A percentile compares a stretch with the other conserved stretches of the same genome.
phyloP scores from a whole-genome alignment of 2,329 filamentous ascomycete species.

The Podosphaera fusca region DNA sequence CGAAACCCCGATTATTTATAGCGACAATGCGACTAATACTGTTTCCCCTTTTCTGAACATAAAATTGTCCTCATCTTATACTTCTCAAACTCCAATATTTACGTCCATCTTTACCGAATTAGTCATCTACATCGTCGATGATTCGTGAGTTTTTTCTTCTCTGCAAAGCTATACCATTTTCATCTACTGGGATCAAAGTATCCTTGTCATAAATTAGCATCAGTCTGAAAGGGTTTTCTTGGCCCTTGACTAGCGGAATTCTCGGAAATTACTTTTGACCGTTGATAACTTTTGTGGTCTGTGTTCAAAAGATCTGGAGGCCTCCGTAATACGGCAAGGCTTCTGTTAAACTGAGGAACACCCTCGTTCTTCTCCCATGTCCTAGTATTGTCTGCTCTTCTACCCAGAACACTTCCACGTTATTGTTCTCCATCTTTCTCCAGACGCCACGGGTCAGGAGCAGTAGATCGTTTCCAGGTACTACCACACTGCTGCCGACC shows the following conservation, averaged over 20 bases:
- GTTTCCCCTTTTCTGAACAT: not conserved
- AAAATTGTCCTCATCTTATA: not conserved
- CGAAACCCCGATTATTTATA: not conserved
- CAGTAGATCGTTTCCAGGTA: slow-evolving; percentile 13
- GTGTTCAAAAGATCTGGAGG: slow-evolving; percentile 8
- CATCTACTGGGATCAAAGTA: not conserved
- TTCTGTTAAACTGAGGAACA: slow-evolving; percentile 16
- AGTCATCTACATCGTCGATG: slow-evolving; percentile 6
- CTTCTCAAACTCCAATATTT: not conserved
- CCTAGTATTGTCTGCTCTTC: slow-evolving; percentile 5
- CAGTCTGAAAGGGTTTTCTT: slow-evolving; percentile 8
- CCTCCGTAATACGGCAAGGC: slow-evolving; percentile 14
- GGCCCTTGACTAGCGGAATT: slow-evolving; percentile 12
- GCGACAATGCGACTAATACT: not conserved
- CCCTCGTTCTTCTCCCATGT: slow-evolving; percentile 14
- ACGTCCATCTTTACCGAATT: slow-evolving; percentile 3
- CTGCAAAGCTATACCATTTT: slow-evolving; percentile 7
- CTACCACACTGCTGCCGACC: slow-evolving; percentile 13
- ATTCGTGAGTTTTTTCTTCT: slow-evolving; percentile 11
- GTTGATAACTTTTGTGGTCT: slow-evolving; percentile 11
- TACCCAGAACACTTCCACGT: not conserved
- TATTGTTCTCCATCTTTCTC: slow-evolving; percentile 6
- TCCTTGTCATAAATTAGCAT: not conserved
- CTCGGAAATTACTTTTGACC: slow-evolving; percentile 14
- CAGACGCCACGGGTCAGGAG: slow-evolving; percentile 8